Evolutionary conservation across 75 land plant species (phyloP).

Genomic region (Larix kaempferi): DNA sequence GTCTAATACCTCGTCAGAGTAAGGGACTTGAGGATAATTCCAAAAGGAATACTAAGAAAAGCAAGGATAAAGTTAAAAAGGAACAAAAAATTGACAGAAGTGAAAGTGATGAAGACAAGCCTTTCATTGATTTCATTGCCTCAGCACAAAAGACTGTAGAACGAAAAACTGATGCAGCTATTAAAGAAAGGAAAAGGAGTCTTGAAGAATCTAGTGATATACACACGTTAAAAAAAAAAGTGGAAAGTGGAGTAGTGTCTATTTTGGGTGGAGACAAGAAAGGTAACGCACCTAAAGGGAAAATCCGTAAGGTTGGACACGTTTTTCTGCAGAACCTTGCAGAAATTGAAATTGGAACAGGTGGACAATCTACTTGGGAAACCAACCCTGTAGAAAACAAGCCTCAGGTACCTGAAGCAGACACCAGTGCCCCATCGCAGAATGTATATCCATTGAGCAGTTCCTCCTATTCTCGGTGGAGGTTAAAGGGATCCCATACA

Average conservation of each 20-base stretch:
- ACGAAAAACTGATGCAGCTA: neutral
- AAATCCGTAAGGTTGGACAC: neutral
- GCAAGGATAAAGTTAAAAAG: slow-evolving; percentile 13
- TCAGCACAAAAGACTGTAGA: slow-evolving; percentile 6
- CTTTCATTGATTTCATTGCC: slow-evolving; percentile 46
- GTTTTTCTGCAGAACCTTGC: slow-evolving; percentile 15
- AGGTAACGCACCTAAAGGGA: slow-evolving; percentile 20
- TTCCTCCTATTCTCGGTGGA: slow-evolving; percentile 9
- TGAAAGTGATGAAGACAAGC: slow-evolving; percentile 22
- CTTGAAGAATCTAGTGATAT: neutral
- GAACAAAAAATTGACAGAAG: slow-evolving; percentile 5
- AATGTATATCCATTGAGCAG: neutral
- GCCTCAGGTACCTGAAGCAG: neutral
- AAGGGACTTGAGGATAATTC: neutral
- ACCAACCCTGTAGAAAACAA: neutral
- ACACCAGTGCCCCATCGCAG: neutral
- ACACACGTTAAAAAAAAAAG: slow-evolving; percentile 9
- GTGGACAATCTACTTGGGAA: slow-evolving; percentile 86
- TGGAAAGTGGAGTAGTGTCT: slow-evolving; percentile 28
- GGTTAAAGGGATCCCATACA: neutral
- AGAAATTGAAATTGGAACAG: slow-evolving; percentile 55
- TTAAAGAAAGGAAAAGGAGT: slow-evolving; percentile 10
- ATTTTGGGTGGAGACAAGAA: slow-evolving; percentile 15
- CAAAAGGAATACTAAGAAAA: slow-evolving; percentile 10
- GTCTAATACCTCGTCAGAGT: neutral